These are phyloP conservation scores for Schwanniomyces yamadae DNA, from an alignment of 805 yeast genomes.

Conservation along the genomic window DNA sequence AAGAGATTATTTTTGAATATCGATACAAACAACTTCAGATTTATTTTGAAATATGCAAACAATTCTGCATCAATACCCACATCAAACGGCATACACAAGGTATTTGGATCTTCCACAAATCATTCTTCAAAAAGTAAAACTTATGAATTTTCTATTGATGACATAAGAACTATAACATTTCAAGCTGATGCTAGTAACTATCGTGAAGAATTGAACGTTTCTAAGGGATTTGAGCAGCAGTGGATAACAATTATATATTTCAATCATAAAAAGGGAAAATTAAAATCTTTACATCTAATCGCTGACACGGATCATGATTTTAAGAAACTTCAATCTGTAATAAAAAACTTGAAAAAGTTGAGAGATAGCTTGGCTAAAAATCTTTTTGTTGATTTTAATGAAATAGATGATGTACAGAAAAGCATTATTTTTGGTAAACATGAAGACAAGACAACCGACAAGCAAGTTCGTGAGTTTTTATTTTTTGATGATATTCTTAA, in stretches of 20 bases:
- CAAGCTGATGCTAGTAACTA: slow-evolving; percentile 79
- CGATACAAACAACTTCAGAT: slow-evolving; percentile 52
- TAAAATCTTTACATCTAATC: slow-evolving; percentile 77
- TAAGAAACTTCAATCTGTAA: slow-evolving; percentile 51
- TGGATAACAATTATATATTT: slow-evolving; percentile 85
- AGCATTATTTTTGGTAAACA: slow-evolving; percentile 24
- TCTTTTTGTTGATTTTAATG: slow-evolving; percentile 44
- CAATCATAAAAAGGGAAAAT: slow-evolving; percentile 55
- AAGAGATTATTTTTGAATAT: slow-evolving; percentile 57
- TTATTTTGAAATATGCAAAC: slow-evolving; percentile 48
- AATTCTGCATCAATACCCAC: slow-evolving; percentile 21
- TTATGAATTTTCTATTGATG: slow-evolving; percentile 50
- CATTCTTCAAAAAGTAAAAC: slow-evolving; percentile 28
- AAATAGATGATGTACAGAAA: slow-evolving; percentile 28
- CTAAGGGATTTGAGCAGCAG: slow-evolving; percentile 57
- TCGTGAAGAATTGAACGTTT: slow-evolving; percentile 77
- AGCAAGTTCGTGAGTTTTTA: slow-evolving; percentile 31
- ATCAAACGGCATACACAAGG: slow-evolving; percentile 14
- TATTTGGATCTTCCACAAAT: slow-evolving; percentile 13
- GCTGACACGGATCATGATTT: slow-evolving; percentile 64
- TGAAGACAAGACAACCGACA: slow-evolving; percentile 12
- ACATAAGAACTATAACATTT: slow-evolving; percentile 58
- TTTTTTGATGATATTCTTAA: slow-evolving; percentile 67
- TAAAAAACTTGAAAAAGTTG: slow-evolving; percentile 62
- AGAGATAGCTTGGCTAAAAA: slow-evolving; percentile 61